A percentile compares a stretch with the other conserved stretches of the same genome.
These are phyloP conservation scores for Lentinula boryana DNA, from an alignment of 768 basidiomycete genomes.

Conservation along the genomic window DNA sequence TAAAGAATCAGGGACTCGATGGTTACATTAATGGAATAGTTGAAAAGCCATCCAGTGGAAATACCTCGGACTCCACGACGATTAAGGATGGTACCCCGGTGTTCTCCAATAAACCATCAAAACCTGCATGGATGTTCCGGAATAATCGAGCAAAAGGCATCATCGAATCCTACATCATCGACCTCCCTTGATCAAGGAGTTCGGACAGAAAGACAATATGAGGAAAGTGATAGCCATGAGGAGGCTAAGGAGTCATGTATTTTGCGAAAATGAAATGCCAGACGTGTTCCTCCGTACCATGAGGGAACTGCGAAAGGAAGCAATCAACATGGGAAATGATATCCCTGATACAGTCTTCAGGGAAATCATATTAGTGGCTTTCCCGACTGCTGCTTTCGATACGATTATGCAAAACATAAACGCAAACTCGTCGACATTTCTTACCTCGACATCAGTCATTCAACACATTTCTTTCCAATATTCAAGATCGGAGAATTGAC, in stretches of 20 bases:
- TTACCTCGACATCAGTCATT: background rate
- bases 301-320: background rate
- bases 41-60: background rate
- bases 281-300: background rate
- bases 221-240: no score
- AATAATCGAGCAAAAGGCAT: no score
- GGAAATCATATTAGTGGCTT: background rate
- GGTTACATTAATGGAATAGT: background rate
- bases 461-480: background rate
- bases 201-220: no score
- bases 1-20: background rate
- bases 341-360: background rate
- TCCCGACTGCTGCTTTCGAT: background rate
- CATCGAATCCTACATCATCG: no score
- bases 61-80: no score
- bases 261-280: background rate
- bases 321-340: background rate
- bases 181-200: no score
- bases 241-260: background rate
- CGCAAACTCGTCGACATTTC: background rate
- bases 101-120: no score
- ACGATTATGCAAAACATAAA: conserved; percentile 1
- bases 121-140: no score
- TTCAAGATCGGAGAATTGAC: background rate
- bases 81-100: no score